A percentile compares a stretch with the other conserved stretches of the same genome.
These are phyloP conservation scores for Linnemannia schmuckeri DNA, from an alignment of 192 early-diverging fungal genomes.

Conservation along the genomic window DNA sequence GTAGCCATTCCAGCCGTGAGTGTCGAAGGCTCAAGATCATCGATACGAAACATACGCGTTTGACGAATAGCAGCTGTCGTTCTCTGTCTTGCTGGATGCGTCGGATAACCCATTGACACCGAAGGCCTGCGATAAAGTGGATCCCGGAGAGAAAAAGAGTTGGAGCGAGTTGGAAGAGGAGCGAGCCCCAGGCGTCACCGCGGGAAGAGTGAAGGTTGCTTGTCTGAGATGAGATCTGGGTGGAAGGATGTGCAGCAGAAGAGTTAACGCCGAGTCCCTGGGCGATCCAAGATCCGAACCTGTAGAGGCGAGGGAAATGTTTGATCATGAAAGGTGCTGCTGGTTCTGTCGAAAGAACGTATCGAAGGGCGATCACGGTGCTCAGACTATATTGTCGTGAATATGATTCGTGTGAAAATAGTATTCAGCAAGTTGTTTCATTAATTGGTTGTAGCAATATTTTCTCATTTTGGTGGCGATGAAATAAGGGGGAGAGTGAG, in stretches of 20 bases:
- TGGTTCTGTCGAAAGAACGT: conserved; percentile 6
- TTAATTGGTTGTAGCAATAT: neutral
- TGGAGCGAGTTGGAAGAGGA: conserved; percentile 16
- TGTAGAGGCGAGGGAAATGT: neutral
- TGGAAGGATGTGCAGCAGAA: neutral
- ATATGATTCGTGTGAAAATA: neutral
- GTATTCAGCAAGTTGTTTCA: neutral
- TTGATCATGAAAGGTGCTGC: neutral
- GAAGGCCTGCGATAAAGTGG: conserved; percentile 14
- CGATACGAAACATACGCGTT: conserved; percentile 5
- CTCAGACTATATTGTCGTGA: neutral
- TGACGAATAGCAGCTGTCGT: neutral
- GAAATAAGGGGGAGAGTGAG: neutral
- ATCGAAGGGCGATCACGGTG: conserved; percentile 12
- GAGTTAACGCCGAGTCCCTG: neutral
- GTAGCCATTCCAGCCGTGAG: conserved; percentile 26
- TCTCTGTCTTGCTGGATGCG: conserved; percentile 11
- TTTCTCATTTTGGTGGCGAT: neutral
- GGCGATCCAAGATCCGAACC: neutral
- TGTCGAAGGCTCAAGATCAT: conserved; percentile 21
- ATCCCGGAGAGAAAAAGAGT: conserved; percentile 25
- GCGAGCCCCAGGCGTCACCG: neutral
- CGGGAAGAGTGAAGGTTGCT: neutral
- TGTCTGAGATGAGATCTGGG: neutral
- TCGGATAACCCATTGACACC: conserved; percentile 9